Evolutionary conservation across 2,329 filamentous ascomycete species (phyloP), one percentile per base, ranked within the genome.

Genomic region (Raffaelea arxii): DNA sequence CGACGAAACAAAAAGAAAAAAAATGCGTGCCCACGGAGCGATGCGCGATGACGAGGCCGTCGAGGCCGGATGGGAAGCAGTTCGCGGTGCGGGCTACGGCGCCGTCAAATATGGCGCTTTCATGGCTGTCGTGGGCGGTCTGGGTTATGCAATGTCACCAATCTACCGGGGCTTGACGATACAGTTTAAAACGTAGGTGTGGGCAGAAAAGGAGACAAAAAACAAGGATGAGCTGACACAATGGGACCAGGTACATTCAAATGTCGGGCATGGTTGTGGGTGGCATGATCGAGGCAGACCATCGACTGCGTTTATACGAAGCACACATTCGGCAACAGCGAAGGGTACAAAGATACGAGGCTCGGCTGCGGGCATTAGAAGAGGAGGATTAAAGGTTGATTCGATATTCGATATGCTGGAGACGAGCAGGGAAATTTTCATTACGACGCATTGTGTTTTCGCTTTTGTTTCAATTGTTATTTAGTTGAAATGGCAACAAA

Each of bases 231-330:
- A 18, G 25, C 24, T 32, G 21, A 30, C 24, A 44, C 19, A 38
- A 46, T 4, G 5, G 41, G 32, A 25, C 23, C 57, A 90, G 86
- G 25, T 91, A 87, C 59, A 69, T 90, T 16, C 84, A 89, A 62
- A 87, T 89, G 82, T 86, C 82, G n/a, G 82, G 80, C 50, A 90
- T 90, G 85, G 81, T 85, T n/a, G 58, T 87, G 27, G 86, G 86
- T 38, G 74, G 79, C 57, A 85, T 86, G 74, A 73, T 90, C 46
- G 83, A 88, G 66, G 86, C 84, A 3, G 86, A 91, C 58, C 65
- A 70, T 47, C 72, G 80, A 43, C 69, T 90, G 55, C 73, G 82
- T 44, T 67, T 74, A 49, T 86, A 85, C 56, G 84, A 89, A 61
- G 69, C 78, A 12, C 68, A 69, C 39, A 67, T 88, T 52, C 70